These are phyloP conservation scores for Tetrapisispora nanseiensis DNA, from an alignment of 805 yeast genomes.

Conservation along the genomic window DNA sequence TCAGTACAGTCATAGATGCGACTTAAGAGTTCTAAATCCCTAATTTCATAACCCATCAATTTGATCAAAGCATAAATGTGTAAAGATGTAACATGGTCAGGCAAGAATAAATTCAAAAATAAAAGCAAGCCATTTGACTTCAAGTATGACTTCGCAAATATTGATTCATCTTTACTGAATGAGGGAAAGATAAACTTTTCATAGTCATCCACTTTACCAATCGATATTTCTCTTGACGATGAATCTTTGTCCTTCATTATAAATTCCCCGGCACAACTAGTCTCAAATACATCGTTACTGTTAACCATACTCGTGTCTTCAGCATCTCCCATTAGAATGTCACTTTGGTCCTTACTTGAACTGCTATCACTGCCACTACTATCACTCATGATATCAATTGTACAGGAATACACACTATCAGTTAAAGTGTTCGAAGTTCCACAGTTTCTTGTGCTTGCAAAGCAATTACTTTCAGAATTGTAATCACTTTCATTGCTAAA, in stretches of 20 bases:
- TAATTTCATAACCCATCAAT: constrained; percentile 50
- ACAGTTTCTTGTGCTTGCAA: not conserved
- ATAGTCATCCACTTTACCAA: constrained; percentile 19
- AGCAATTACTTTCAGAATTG: not conserved
- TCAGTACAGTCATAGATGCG: constrained; percentile 20
- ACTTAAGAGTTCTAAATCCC: constrained; percentile 29
- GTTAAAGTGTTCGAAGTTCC: not conserved
- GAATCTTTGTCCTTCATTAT: constrained; percentile 1
- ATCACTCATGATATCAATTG: not conserved
- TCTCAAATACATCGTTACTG: not conserved
- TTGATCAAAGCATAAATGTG: constrained; percentile 49
- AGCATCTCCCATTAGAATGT: not conserved
- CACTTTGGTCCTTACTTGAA: not conserved
- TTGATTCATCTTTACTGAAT: constrained; percentile 35
- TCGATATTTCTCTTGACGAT: constrained; percentile 11
- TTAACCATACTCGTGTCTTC: not conserved
- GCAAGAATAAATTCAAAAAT: constrained; percentile 54
- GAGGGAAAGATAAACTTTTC: constrained; percentile 30
- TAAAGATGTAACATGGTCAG: constrained; percentile 47
- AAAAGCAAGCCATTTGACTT: constrained; percentile 49
- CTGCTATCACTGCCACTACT: not conserved
- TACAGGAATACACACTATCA: not conserved
- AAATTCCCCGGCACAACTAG: not conserved
- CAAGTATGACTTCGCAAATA: constrained; percentile 42
- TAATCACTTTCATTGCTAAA: not conserved